Conservation (phyloP, 2,329 filamentous ascomycete genomes). For the Cladosporium sp. region DNA sequence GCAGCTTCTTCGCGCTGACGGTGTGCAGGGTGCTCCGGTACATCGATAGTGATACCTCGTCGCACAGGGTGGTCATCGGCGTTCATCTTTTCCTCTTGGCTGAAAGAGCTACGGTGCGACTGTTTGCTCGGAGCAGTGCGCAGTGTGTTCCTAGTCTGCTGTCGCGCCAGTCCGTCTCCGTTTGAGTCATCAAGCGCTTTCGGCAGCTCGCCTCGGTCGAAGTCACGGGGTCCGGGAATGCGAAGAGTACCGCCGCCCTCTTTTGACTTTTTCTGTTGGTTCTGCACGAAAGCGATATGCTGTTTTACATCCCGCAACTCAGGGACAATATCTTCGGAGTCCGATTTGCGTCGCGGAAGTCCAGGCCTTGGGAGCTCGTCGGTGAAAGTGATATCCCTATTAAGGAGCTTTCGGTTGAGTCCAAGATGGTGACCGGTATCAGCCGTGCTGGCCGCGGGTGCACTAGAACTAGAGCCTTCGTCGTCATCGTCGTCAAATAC, state of each 20-base stretch:
- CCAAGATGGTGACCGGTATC: slow-evolving; percentile 20
- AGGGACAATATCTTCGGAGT: slow-evolving; percentile 45
- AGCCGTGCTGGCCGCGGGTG: not conserved
- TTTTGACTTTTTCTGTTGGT: slow-evolving; percentile 60
- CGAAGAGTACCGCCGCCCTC: slow-evolving; percentile 69
- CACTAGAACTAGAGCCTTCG: not conserved
- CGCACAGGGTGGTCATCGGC: slow-evolving; percentile 36
- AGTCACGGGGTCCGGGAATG: slow-evolving; percentile 88
- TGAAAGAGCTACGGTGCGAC: slow-evolving; percentile 20
- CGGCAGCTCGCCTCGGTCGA: slow-evolving; percentile 73
- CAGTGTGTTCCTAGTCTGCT: slow-evolving; percentile 23
- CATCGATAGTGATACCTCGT: slow-evolving; percentile 61
- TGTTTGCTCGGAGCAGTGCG: slow-evolving; percentile 11
- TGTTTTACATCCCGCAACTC: slow-evolving; percentile 51
- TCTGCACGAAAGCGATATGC: slow-evolving; percentile 82
- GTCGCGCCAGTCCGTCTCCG: slow-evolving; percentile 25
- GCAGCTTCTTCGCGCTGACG: slow-evolving; percentile 17
- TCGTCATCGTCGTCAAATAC: slow-evolving; percentile 9
- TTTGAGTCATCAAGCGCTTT: slow-evolving; percentile 48
- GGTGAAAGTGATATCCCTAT: slow-evolving; percentile 60
- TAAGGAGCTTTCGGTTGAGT: slow-evolving; percentile 19
- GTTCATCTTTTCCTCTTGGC: slow-evolving; percentile 27
- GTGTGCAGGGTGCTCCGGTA: slow-evolving; percentile 46
- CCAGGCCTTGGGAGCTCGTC: slow-evolving; percentile 48
- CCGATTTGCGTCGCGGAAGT: slow-evolving; percentile 20